Evolutionary conservation across 805 yeast genomes (phyloP).

Genomic region (Candida sithepensis): DNA sequence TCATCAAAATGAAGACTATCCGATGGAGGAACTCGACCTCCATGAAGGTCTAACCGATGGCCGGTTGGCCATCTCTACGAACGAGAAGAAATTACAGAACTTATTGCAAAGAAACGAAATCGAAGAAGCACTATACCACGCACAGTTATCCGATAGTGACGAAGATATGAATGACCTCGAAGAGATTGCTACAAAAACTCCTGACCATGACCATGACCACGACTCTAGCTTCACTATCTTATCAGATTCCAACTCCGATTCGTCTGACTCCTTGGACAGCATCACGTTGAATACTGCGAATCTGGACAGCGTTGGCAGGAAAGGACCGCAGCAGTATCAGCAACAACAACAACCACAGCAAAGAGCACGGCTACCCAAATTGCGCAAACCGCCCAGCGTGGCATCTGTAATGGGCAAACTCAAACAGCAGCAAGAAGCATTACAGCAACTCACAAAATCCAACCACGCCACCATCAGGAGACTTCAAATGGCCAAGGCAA

Average conservation of each 20-base stretch:
- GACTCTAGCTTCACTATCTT: neutral
- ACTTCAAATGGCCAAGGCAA: neutral
- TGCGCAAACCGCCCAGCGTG: neutral
- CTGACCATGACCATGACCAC: neutral
- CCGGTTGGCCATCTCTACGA: slow-evolving; percentile 27
- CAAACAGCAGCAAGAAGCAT: neutral
- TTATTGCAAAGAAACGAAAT: slow-evolving; percentile 28
- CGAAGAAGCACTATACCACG: slow-evolving; percentile 33
- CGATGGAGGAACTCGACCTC: slow-evolving; percentile 17
- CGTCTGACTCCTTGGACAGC: neutral
- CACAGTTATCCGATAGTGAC: slow-evolving; percentile 19
- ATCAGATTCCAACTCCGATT: neutral
- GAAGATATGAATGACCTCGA: neutral
- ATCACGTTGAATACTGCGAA: neutral
- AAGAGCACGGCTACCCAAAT: slow-evolving; percentile 1
- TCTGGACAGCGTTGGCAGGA: slow-evolving; percentile 6
- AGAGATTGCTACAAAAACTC: no score
- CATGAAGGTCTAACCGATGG: slow-evolving; percentile 25
- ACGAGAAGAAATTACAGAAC: slow-evolving; percentile 26
- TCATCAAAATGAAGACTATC: slow-evolving; percentile 6
- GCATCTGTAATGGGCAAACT: neutral
- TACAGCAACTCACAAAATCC: neutral
- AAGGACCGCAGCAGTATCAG: neutral
- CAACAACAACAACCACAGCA: neutral
- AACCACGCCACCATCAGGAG: neutral